These are phyloP conservation scores for Bondarzewia mesenterica DNA, from an alignment of 1,284 basidiomycete genomes.

Conservation along the genomic window DNA sequence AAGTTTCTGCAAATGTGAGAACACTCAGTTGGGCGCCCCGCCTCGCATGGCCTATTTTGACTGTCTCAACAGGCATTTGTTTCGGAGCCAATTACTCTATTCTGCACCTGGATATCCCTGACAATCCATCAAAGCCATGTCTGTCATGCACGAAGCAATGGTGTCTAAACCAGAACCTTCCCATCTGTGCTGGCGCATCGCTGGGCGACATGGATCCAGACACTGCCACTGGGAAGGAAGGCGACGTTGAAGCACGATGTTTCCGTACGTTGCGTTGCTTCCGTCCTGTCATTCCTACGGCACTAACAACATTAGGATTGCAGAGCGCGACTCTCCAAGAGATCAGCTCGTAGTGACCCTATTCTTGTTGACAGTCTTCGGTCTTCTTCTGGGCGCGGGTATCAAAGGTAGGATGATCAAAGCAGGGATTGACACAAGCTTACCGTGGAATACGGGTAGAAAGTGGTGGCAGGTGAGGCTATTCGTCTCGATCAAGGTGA, in stretches of 20 bases:
- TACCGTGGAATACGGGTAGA: constrained; percentile 52
- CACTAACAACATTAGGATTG: constrained; percentile 11
- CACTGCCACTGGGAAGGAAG: constrained; percentile 92
- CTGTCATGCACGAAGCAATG: constrained; percentile 90
- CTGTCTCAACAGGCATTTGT: constrained; percentile 65
- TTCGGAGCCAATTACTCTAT: constrained; percentile 85
- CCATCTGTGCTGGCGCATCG: constrained; percentile 79
- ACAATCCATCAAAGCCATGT: constrained; percentile 84
- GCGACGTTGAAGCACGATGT: constrained; percentile 91
- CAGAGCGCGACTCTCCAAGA: constrained; percentile 81
- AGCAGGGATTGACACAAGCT: constrained; percentile 57
- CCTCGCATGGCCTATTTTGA: neutral
- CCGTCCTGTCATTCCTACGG: too few relatives aligned
- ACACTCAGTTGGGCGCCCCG: constrained; percentile 3
- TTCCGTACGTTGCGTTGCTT: constrained; percentile 63
- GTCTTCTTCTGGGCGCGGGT: constrained; percentile 75
- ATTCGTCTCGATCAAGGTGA: neutral
- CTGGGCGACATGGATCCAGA: constrained; percentile 85
- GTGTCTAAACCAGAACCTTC: constrained; percentile 88
- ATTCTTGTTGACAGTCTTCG: constrained; percentile 81
- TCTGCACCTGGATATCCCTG: constrained; percentile 72
- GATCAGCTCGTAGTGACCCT: constrained; percentile 87
- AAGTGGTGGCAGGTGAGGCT: constrained; percentile 74
- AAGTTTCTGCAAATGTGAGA: constrained; percentile 76
- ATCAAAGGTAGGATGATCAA: constrained; percentile 75